Percentiles rank a stretch among this genome's conserved stretches.
Conservation (phyloP, 257 asterid species). For the Solanum gandarillasii region DNA sequence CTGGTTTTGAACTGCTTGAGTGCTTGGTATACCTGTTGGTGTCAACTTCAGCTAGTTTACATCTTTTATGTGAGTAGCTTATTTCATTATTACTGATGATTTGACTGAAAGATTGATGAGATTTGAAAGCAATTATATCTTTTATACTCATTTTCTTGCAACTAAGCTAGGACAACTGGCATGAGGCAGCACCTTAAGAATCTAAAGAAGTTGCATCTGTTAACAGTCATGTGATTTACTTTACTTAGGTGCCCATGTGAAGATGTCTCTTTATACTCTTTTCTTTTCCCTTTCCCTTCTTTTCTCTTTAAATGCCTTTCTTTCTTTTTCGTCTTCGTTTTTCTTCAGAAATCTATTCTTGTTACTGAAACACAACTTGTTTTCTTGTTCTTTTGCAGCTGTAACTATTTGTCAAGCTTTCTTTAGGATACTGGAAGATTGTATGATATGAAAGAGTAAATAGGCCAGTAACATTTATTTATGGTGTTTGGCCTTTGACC, state of each 20-base stretch:
- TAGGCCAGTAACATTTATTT: background rate
- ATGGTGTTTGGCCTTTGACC: background rate
- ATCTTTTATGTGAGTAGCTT: background rate
- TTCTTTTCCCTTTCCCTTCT: constrained; percentile 16
- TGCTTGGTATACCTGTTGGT: background rate
- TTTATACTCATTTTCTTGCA: background rate
- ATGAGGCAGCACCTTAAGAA: constrained; percentile 1
- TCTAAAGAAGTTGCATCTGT: constrained; percentile 19
- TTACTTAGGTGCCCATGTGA: constrained; percentile 47
- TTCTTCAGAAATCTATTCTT: constrained; percentile 8
- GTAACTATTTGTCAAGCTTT: constrained; percentile 13
- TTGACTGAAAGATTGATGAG: background rate
- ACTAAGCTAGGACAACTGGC: background rate
- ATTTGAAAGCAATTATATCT: background rate
- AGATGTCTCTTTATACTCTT: constrained; percentile 26
- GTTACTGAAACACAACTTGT: constrained; percentile 3
- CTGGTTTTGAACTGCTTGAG: background rate
- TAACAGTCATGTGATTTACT: constrained; percentile 26
- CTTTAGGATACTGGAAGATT: background rate
- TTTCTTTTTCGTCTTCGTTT: constrained; percentile 12
- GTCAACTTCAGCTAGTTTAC: background rate
- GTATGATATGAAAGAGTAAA: background rate
- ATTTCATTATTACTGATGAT: background rate
- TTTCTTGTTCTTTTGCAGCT: constrained; percentile 21
- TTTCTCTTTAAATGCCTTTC: constrained; percentile 24